Conservation (phyloP, 1,284 basidiomycete genomes). For the Filobasidium uniguttulatum region DNA sequence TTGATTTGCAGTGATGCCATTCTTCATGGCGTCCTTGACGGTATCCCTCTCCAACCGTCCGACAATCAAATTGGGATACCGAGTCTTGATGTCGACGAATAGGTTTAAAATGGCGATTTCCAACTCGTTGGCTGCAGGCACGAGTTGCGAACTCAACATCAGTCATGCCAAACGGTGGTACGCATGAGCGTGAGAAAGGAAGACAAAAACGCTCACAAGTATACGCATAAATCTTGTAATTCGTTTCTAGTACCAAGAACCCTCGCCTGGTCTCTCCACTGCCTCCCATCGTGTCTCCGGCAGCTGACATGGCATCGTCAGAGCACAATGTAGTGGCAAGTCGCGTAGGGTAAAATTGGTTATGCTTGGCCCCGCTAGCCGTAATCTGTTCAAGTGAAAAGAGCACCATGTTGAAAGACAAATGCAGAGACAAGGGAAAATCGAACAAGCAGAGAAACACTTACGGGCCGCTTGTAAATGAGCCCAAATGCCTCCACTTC, state of each 20-base stretch:
- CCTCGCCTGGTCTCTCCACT: constrained; percentile 46
- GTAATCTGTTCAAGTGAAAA: not conserved
- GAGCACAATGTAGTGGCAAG: constrained; percentile 78
- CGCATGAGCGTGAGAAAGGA: not conserved
- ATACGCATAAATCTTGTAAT: constrained; percentile 96
- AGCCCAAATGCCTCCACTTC: constrained; percentile 92
- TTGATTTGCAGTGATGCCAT: constrained; percentile 95
- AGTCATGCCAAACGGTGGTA: not conserved
- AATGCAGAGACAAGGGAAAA: not conserved
- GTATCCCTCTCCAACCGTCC: constrained; percentile 89
- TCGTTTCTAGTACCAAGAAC: constrained; percentile 94
- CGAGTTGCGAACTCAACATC: not conserved
- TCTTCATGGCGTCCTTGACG: constrained; percentile 81
- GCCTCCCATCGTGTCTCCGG: not conserved
- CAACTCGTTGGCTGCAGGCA: constrained; percentile 69
- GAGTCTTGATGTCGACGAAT: constrained; percentile 80
- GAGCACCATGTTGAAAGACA: too few species aligned
- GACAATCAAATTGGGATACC: constrained; percentile 91
- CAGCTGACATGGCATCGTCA: constrained; percentile 13
- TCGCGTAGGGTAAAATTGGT: constrained; percentile 87
- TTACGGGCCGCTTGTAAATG: constrained; percentile 53
- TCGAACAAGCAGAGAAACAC: not conserved
- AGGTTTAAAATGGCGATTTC: constrained; percentile 93
- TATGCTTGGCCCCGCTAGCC: constrained; percentile 21
- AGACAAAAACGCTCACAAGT: constrained; percentile 65